These are phyloP conservation scores for Noccaea caerulescens DNA, from an alignment of 345 rosid genomes.

Conservation along the genomic window DNA sequence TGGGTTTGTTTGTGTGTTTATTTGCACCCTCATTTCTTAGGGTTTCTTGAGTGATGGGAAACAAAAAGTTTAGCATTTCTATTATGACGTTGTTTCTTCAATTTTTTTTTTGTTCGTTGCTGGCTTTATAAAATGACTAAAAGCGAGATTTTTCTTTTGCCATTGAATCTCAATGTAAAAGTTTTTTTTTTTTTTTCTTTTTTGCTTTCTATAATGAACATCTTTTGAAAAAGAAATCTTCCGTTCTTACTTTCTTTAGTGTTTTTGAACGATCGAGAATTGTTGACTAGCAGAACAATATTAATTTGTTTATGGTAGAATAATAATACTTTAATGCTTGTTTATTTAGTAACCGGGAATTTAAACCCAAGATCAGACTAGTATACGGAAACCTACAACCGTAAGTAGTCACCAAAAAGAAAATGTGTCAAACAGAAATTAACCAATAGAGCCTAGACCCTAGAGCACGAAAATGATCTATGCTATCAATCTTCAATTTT, in stretches of 20 bases:
- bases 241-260: background rate
- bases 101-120: background rate
- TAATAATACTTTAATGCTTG: no score
- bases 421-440: background rate
- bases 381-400: background rate
- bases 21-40: background rate
- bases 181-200: background rate
- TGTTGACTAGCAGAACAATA: no score
- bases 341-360: background rate
- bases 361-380: background rate
- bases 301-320: no score
- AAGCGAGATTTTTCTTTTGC: constrained; percentile 2
- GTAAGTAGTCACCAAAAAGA: background rate
- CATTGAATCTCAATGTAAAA: constrained; percentile 2
- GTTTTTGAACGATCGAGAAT: no score
- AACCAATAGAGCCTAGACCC: background rate
- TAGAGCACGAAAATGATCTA: background rate
- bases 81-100: background rate
- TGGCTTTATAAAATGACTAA: background rate
- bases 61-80: background rate
- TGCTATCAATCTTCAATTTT: background rate
- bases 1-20: background rate
- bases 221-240: background rate
- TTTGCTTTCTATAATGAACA: constrained; percentile 25
- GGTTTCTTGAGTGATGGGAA: constrained; percentile 7